Base-by-base conservation (phyloP, 208 protist species). In the Acanthamoeba sp. region DNA sequence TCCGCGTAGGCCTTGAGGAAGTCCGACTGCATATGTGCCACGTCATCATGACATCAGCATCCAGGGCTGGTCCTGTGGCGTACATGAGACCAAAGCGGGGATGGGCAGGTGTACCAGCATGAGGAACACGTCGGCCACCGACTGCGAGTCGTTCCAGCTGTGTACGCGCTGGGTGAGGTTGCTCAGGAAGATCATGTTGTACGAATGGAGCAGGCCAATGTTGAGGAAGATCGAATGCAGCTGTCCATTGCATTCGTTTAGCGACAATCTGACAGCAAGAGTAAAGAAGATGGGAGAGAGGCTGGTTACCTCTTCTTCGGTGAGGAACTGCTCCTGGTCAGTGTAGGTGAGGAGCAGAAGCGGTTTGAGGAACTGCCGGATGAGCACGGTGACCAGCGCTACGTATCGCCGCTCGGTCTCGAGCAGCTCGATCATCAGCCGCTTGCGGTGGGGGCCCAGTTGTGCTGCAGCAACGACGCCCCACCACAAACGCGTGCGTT, bases 161-260 rank as follows among this genome's bases (percentile, higher is more conserved):
- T 82, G 40, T 29, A 93, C 52, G 32, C 90, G 34, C 27, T 93
- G 90, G 22, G 59, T 64, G 22, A 93, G 66, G n/a, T 40, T 42
- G 45, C 50, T 82, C n/a, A 76, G 45, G 34, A 93, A 84, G 50
- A 93, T 76, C 62, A 84, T 59, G 48, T 93, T 76, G 90, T 93
- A 84, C 50, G 90, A 59, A 38, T 69, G 52, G n/a, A 93, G 90
- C 40, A 93, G 48, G 32, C 69, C 50, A 9, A 93, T n/a, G 42
- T 93, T 93, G 62, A 93, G 90, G 90, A 93, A 93, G 48, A 93
- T 84, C 20, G 69, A 85, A 27, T 93, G 90, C n/a, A 91, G 9
- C 84, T 91, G 84, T 18, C 14, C 16, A 55, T 48, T 24, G 2
- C 57, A 20, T 3, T 48, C 45, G 45, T 3, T 48, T 48, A 10